A percentile compares a stretch with the other conserved stretches of the same genome.
These are phyloP conservation scores for Chrysanthemum seticuspe DNA, from an alignment of 129 eudicot genomes.

Conservation along the genomic window DNA sequence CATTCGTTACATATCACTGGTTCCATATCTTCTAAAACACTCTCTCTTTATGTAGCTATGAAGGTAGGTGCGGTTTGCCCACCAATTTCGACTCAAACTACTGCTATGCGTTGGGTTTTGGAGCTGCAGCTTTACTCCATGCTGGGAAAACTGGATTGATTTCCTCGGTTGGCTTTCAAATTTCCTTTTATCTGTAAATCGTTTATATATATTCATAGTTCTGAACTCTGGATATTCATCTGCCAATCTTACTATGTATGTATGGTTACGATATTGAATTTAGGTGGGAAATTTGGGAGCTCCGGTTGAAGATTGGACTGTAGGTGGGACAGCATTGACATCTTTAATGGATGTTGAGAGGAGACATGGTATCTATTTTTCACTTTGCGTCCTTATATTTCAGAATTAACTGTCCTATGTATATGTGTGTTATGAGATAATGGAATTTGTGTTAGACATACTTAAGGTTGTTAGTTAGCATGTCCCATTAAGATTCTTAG, in stretches of 20 bases:
- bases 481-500: neutral
- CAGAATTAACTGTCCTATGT: too few species aligned
- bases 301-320: constrained; percentile 95
- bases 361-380: constrained; percentile 72
- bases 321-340: constrained; percentile 95
- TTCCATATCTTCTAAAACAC: constrained; percentile 4
- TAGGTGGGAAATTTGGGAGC: constrained; percentile 94
- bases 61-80: constrained; percentile 98
- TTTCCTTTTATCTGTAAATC: neutral
- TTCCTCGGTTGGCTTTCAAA: constrained; percentile 59
- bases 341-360: constrained; percentile 97
- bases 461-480: neutral
- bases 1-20: neutral
- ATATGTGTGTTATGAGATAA: too few species aligned
- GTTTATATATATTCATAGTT: neutral
- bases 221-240: neutral
- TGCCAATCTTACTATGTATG: neutral
- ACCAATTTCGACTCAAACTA: constrained; percentile 84
- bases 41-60: constrained; percentile 52
- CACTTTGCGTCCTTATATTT: neutral
- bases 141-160: constrained; percentile 92
- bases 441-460: too few species aligned
- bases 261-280: neutral
- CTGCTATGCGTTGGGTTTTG: constrained; percentile 95
- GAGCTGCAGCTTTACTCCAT: constrained; percentile 90